Evolutionary conservation across 2,329 filamentous ascomycete genomes (phyloP), one percentile per base, ranked within the genome.

Genomic region (Escovopsis sp.): DNA sequence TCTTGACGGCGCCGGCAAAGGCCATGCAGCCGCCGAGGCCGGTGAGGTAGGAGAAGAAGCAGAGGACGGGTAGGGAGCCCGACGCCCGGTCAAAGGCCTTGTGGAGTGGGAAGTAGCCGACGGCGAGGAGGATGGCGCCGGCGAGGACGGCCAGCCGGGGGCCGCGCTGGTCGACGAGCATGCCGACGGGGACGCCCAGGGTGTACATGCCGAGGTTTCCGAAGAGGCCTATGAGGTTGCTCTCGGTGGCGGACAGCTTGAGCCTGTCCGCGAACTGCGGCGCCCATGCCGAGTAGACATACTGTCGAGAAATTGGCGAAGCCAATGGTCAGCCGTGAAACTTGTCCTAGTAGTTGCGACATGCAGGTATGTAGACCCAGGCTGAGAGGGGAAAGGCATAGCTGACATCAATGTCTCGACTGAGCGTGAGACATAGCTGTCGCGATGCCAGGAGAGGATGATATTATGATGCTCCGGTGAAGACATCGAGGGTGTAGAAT

Each of bases 281-380:
- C 12, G 85, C 87, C 88, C 91, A 98, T 62, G 89, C 89, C 42
- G 87, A 95, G 64, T 95, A 98, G 57, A 88, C 89, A 75, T 98
- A 96, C 86, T 95, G 20, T 20, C 20, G 20, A 20, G 56, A 39
- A 39, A 40, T 16, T 42, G 29, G 37, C 37, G 14, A 15, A 5
- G 15, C 33, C n/a, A 20, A 20, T 16, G 35, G 40, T 47, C 15
- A 47, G 45, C 27, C 27, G 8, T 30, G 4, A 7, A 11, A 30
- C 27, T 6, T 27, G 16, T 15, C 24, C 30, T 8, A 31, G 12
- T 8, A 31, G 12, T 39, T 14, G 25, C 7, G 7, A 9, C n/a
- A 15, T 14, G n/a, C n/a, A 31, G 12, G n/a, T n/a, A n/a, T n/a
- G n/a, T n/a, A 20, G 20, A 6, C 20, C 6, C 20, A 6, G 20